phyloP scores from a whole-genome alignment of 2,329 filamentous ascomycete genomes.

The Chrysosphaeria jannelii region DNA sequence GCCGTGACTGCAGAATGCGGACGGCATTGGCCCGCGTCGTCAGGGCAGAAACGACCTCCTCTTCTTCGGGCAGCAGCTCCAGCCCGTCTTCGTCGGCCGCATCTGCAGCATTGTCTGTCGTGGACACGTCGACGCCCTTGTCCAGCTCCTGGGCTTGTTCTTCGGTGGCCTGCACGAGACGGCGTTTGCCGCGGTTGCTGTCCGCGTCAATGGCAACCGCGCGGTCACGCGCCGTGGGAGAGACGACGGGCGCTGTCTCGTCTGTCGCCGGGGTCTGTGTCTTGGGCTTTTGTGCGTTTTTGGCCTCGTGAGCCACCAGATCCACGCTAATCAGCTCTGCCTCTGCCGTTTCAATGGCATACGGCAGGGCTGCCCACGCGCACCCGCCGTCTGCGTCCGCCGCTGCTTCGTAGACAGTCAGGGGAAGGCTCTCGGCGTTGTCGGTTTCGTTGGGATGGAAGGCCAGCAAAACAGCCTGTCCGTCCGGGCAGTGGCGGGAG shows the following conservation, averaged over 20 bases:
- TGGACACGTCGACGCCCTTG: conserved; percentile 5
- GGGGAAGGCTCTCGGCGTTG: conserved; percentile 32
- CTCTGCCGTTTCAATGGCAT: conserved; percentile 75
- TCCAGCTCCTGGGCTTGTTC: conserved; percentile 7
- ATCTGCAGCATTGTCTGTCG: not conserved
- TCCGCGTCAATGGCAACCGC: conserved; percentile 4
- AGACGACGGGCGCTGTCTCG: not conserved
- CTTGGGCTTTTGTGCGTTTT: conserved; percentile 33
- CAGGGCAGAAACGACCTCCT: conserved; percentile 32
- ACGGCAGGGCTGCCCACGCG: conserved; percentile 58
- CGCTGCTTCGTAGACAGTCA: conserved; percentile 68
- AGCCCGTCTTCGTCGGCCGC: no score
- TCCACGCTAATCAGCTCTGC: conserved; percentile 96
- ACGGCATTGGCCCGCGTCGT: conserved; percentile 78
- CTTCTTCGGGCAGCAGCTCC: conserved; percentile 23
- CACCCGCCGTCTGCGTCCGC: conserved; percentile 17
- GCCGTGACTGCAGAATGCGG: conserved; percentile 62
- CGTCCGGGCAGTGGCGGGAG: no score
- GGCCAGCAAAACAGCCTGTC: conserved; percentile 50
- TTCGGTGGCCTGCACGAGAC: conserved; percentile 5
- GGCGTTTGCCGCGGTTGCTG: conserved; percentile 13
- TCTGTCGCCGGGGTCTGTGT: conserved; percentile 6
- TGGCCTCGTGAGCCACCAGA: conserved; percentile 61
- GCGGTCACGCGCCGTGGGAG: conserved; percentile 2
- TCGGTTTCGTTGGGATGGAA: conserved; percentile 42